phyloP scores from a whole-genome alignment of 495 filamentous ascomycete genomes.

The Aspergillus haitiensis region DNA sequence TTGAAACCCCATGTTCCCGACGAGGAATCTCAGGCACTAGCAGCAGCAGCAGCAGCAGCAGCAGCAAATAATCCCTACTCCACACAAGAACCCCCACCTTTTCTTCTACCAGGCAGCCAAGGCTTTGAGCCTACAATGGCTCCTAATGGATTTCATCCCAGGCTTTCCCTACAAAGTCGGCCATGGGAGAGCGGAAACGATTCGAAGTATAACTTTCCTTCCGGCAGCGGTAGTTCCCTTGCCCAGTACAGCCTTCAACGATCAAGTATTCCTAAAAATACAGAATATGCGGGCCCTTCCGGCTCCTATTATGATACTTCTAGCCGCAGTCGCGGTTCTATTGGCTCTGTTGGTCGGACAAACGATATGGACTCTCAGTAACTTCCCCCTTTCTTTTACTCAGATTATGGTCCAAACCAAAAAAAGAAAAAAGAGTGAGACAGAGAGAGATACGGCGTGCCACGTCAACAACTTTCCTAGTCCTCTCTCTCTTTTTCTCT shows the following conservation, averaged over 20 bases:
- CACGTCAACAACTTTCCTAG: too few relatives aligned
- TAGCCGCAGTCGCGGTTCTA: conserved; percentile 30
- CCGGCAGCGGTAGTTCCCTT: conserved; percentile 24
- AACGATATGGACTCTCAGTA: conserved; percentile 46
- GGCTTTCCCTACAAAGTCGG: conserved; percentile 23
- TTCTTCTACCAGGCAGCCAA: conserved; percentile 24
- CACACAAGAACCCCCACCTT: conserved; percentile 24
- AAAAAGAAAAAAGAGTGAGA: background rate
- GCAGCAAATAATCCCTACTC: conserved; percentile 15
- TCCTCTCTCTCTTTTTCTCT: background rate
- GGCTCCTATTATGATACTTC: conserved; percentile 30
- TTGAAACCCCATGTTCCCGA: conserved; percentile 12
- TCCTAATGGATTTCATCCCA: conserved; percentile 19
- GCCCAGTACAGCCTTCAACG: conserved; percentile 27
- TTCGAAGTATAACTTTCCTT: conserved; percentile 29
- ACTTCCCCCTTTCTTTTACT: conserved; percentile 31
- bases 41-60: conserved; percentile 5
- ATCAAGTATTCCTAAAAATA: conserved; percentile 20
- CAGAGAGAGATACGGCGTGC: background rate
- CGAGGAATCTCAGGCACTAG: conserved; percentile 14
- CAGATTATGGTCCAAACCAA: conserved; percentile 4
- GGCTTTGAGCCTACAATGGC: conserved; percentile 25
- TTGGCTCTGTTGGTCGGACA: conserved; percentile 29
- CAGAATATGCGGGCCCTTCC: conserved; percentile 24
- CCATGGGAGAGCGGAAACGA: conserved; percentile 25